These are phyloP conservation scores for Neonectria faginata DNA, from an alignment of 2,329 filamentous ascomycete genomes.

Conservation along the genomic window DNA sequence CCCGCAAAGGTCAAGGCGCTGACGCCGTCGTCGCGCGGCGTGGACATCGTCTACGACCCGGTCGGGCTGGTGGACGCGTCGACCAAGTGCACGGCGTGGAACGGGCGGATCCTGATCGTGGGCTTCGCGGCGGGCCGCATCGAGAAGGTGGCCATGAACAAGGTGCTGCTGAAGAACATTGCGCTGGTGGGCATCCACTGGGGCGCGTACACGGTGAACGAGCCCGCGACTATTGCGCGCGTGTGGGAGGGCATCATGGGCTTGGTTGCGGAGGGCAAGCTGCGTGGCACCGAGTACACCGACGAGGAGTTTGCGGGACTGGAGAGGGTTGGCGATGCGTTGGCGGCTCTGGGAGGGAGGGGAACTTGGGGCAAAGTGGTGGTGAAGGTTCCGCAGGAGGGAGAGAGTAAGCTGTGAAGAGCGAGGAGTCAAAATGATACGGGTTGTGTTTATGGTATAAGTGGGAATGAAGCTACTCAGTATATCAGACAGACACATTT, in stretches of 20 bases:
- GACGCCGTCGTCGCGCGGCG: constrained; percentile 77
- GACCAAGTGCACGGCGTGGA: constrained; percentile 94
- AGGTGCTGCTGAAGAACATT: constrained; percentile 94
- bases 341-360: constrained; percentile 81
- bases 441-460: constrained; percentile 57
- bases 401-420: constrained; percentile 65
- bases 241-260: constrained; percentile 89
- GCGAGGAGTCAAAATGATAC: constrained; percentile 52
- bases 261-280: constrained; percentile 81
- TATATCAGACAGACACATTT: background rate
- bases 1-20: constrained; percentile 79
- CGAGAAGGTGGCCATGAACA: constrained; percentile 93
- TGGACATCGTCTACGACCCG: constrained; percentile 95
- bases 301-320: constrained; percentile 86
- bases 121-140: constrained; percentile 83
- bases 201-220: constrained; percentile 83
- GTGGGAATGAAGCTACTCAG: constrained; percentile 1
- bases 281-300: constrained; percentile 83
- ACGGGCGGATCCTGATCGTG: constrained; percentile 86
- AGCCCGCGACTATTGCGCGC: constrained; percentile 74
- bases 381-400: constrained; percentile 81
- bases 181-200: constrained; percentile 90
- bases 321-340: constrained; percentile 79
- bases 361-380: constrained; percentile 98
- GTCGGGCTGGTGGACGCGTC: constrained; percentile 89